phyloP scores from a whole-genome alignment of 2,329 filamentous ascomycete genomes.

The Penicillium sp. region DNA sequence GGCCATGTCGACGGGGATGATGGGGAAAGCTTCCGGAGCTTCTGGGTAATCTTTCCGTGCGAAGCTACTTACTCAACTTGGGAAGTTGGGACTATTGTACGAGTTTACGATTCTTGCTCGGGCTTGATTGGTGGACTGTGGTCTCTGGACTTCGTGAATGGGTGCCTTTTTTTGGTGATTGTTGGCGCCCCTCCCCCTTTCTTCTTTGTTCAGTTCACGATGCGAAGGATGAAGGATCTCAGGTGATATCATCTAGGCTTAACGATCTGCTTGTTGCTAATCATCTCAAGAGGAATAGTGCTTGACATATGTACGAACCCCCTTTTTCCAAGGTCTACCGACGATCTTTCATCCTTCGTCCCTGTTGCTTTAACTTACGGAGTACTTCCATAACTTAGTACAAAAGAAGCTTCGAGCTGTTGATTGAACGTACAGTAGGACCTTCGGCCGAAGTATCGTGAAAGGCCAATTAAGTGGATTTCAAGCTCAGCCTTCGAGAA shows the following conservation, averaged over 20 bases:
- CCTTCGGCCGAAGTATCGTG: not conserved
- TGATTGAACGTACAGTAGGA: not conserved
- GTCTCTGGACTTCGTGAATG: not conserved
- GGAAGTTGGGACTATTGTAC: not conserved
- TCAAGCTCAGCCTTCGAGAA: not conserved
- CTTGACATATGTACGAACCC: constrained; percentile 2
- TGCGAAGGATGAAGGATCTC: not conserved
- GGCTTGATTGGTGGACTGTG: constrained; percentile 4
- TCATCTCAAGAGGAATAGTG: not conserved
- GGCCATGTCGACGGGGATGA: constrained; percentile 10
- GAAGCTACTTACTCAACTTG: not conserved
- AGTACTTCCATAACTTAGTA: too few species aligned
- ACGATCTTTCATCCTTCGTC: not conserved
- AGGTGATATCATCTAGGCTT: not conserved
- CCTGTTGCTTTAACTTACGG: too few species aligned
- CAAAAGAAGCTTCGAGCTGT: not conserved
- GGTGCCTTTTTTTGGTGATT: not conserved
- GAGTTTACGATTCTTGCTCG: not conserved
- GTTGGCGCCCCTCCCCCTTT: not conserved
- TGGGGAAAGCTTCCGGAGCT: constrained; percentile 18
- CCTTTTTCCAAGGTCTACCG: not conserved
- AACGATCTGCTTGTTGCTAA: not conserved
- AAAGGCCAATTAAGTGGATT: not conserved
- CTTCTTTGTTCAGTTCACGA: not conserved
- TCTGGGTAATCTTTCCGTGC: constrained; percentile 10